Conservation (phyloP, 2,329 filamentous ascomycete species). For the Triangularia setosa region DNA sequence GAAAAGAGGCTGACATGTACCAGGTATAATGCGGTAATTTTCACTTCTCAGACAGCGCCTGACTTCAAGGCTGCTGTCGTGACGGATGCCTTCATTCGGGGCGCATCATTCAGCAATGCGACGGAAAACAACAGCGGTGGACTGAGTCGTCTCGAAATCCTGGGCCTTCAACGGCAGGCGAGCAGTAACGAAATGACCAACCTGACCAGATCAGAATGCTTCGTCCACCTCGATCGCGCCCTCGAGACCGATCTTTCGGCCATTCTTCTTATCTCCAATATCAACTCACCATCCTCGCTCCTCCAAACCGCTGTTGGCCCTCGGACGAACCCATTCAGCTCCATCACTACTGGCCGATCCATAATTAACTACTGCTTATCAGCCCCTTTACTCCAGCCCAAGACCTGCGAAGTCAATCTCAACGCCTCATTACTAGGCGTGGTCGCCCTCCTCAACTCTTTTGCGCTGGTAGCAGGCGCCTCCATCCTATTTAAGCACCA, state of each 20-base stretch:
- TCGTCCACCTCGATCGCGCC: slow-evolving; percentile 30
- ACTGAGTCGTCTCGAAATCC: slow-evolving; percentile 34
- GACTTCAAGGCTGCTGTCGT: slow-evolving; percentile 35
- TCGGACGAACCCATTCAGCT: background rate
- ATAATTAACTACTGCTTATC: slow-evolving; percentile 35
- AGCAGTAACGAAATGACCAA: slow-evolving; percentile 29
- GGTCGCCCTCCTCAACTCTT: slow-evolving; percentile 40
- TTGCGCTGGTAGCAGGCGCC: slow-evolving; percentile 34
- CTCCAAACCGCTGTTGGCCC: background rate
- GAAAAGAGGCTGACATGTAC: background rate
- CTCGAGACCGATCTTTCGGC: slow-evolving; percentile 30
- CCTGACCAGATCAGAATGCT: slow-evolving; percentile 32
- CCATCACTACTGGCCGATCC: slow-evolving; percentile 19
- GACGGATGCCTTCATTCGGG: slow-evolving; percentile 34
- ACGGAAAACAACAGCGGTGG: slow-evolving; percentile 33
- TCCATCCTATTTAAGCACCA: slow-evolving; percentile 28
- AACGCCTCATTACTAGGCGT: slow-evolving; percentile 42
- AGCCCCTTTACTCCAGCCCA: slow-evolving; percentile 14
- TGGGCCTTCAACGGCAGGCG: slow-evolving; percentile 35
- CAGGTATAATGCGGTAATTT: slow-evolving; percentile 52
- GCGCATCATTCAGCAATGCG: slow-evolving; percentile 36
- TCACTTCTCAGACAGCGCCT: slow-evolving; percentile 37
- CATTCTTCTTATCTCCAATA: slow-evolving; percentile 33
- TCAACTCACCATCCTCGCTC: slow-evolving; percentile 14
- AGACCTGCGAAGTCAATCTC: slow-evolving; percentile 40